Evolutionary conservation across 1,139 yeast species (phyloP).

Genomic region (Magnusiomyces sp.): DNA sequence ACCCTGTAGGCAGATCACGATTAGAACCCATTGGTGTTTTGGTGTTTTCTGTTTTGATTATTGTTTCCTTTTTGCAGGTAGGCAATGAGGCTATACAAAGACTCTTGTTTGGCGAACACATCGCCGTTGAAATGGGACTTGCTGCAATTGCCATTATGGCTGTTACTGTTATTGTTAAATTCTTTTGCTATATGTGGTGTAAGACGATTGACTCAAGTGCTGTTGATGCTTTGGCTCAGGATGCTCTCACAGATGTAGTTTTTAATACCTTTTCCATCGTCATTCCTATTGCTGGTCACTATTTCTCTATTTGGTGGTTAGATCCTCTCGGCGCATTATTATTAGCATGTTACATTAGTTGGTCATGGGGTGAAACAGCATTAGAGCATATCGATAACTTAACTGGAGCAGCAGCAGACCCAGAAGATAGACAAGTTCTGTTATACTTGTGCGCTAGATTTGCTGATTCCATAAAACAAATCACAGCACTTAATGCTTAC

Average conservation of each 20-base stretch:
- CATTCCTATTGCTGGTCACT: constrained; percentile 57
- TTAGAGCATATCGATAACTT: constrained; percentile 65
- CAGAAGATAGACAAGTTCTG: constrained; percentile 55
- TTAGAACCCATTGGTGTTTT: constrained; percentile 74
- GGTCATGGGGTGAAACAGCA: constrained; percentile 54
- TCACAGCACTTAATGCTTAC: constrained; percentile 63
- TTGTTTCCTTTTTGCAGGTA: constrained; percentile 65
- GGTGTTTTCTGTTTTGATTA: constrained; percentile 62
- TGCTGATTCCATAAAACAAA: constrained; percentile 56
- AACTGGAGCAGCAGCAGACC: constrained; percentile 61
- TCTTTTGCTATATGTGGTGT: constrained; percentile 61
- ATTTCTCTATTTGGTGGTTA: constrained; percentile 54
- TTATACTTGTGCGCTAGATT: constrained; percentile 61
- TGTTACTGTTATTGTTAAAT: constrained; percentile 51
- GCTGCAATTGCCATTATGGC: constrained; percentile 56
- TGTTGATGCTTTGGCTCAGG: constrained; percentile 73
- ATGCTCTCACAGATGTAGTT: constrained; percentile 68
- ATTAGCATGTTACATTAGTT: constrained; percentile 53
- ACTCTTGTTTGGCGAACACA: constrained; percentile 24
- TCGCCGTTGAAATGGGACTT: constrained; percentile 39
- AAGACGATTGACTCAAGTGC: constrained; percentile 54
- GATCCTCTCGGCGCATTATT: constrained; percentile 66
- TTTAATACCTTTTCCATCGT: constrained; percentile 62
- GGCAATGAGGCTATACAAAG: constrained; percentile 49
- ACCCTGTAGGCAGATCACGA: constrained; percentile 66